These are phyloP conservation scores for Coniosporium apollinis DNA, from an alignment of 495 filamentous ascomycete genomes.

Conservation along the genomic window DNA sequence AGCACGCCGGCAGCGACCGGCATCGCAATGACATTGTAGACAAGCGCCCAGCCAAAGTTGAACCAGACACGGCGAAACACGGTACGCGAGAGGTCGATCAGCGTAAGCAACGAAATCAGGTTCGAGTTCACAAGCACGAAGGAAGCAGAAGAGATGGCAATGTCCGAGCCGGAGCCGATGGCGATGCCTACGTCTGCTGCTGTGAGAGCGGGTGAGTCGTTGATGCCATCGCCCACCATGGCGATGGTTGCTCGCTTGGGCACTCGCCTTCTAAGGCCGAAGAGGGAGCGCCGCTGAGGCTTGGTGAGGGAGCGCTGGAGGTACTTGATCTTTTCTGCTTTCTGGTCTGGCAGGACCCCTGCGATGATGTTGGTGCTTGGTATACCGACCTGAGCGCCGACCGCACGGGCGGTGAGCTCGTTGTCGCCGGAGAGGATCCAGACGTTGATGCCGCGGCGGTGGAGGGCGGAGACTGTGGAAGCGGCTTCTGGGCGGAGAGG, in stretches of 20 bases:
- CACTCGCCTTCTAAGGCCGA: too few species aligned
- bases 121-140: slow-evolving; percentile 74
- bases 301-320: slow-evolving; percentile 36
- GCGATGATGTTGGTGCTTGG: slow-evolving; percentile 61
- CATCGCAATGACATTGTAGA: slow-evolving; percentile 68
- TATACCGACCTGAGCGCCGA: slow-evolving; percentile 67
- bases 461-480: slow-evolving; percentile 46
- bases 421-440: slow-evolving; percentile 94
- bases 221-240: slow-evolving; percentile 75
- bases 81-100: slow-evolving; percentile 49
- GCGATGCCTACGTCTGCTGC: slow-evolving; percentile 71
- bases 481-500: slow-evolving; percentile 63
- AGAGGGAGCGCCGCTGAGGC: neutral
- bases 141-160: slow-evolving; percentile 63
- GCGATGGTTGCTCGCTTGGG: slow-evolving; percentile 28
- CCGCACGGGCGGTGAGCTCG: slow-evolving; percentile 43
- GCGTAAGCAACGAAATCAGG: slow-evolving; percentile 49
- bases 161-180: slow-evolving; percentile 67
- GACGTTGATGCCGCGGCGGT: slow-evolving; percentile 46
- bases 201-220: slow-evolving; percentile 70
- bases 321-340: slow-evolving; percentile 67
- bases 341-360: slow-evolving; percentile 69
- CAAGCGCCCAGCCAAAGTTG: slow-evolving; percentile 76
- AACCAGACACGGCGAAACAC: slow-evolving; percentile 69
- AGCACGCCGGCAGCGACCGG: slow-evolving; percentile 71